phyloP scores from a whole-genome alignment of 2,329 filamentous ascomycete genomes.

The Cordyceps cicadae region DNA sequence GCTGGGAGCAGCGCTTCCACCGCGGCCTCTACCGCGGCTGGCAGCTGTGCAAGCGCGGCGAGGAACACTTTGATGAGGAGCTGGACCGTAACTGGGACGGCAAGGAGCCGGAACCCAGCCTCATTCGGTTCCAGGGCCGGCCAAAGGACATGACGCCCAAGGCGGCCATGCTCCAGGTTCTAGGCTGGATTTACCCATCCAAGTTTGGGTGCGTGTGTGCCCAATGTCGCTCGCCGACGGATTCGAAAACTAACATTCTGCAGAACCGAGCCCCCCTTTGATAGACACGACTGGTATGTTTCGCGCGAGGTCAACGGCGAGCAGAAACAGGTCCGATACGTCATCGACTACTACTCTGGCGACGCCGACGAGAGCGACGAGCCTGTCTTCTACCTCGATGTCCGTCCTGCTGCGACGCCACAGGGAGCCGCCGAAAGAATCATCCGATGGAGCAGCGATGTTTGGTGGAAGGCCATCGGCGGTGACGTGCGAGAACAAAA shows the following conservation, averaged over 20 bases:
- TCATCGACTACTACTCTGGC: conserved; percentile 94
- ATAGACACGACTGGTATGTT: conserved; percentile 96
- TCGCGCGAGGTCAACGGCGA: conserved; percentile 60
- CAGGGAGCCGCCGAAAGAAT: conserved; percentile 71
- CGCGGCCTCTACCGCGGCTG: conserved; percentile 65
- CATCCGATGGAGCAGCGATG: conserved; percentile 82
- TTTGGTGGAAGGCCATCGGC: conserved; percentile 86
- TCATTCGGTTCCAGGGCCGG: conserved; percentile 81
- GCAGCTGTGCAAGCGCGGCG: conserved; percentile 65
- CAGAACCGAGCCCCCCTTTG: conserved; percentile 79
- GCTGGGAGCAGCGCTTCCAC: conserved; percentile 83
- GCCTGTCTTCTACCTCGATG: conserved; percentile 92
- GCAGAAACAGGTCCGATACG: conserved; percentile 74
- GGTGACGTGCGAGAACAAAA: conserved; percentile 50
- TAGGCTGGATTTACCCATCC: conserved; percentile 71
- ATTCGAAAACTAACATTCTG: conserved; percentile 13
- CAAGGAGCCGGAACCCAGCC: conserved; percentile 54
- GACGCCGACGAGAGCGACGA: conserved; percentile 76
- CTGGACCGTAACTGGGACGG: conserved; percentile 45
- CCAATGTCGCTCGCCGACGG: background rate
- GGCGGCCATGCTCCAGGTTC: conserved; percentile 70
- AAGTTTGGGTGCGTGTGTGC: conserved; percentile 59
- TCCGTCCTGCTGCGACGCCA: conserved; percentile 79
- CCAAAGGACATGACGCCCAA: conserved; percentile 89
- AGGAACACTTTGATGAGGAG: conserved; percentile 46